Base-by-base conservation (phyloP, 306 rosid species). In the Sesbania bispinosa region DNA sequence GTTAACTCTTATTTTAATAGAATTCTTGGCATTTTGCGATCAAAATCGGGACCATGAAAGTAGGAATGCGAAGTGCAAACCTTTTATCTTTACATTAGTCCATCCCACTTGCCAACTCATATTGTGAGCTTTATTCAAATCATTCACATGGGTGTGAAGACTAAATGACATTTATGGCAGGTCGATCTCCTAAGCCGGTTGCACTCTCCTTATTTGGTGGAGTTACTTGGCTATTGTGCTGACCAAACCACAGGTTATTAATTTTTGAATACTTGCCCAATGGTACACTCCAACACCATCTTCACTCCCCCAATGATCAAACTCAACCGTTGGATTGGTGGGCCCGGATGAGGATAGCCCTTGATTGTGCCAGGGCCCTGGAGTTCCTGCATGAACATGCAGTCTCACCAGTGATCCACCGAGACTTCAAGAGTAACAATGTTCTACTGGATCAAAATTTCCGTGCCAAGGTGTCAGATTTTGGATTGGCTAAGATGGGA, bases 221-320 rank as follows among this genome's bases (percentile, higher is more conserved):
- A 86, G 79, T 69, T 95, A 51, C 88, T 95, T 32, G 99, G 99
- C 82, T 92, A 95, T 65, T 95, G 97, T 67, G 99, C 97, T 35
- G 99, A 95, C 81, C 96, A 92, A 71, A 86, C 74, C 96, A 95
- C 57, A 85, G 97, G 85, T 86, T 95, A 23, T 75, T 95, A 6
- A 74, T 95, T 58, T 91, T 88, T 80, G 96, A 92, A 71, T 81
- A 77, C 80, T 84, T 92, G 93, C 90, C 85, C 30, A 81, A 81
- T 69, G 96, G 96, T 0, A 86, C 92, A 16, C 96, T 95, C 18
- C 93, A 86, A 26, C 78, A 73, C 76, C 90, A 88, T 70, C 96
- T 92, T 2, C 96, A 92, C 64, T 73, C 83, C 11, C 7, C 79
- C 32, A 64, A 64, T 20, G 68, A 60, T 24, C 74, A 76, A 66